Conservation (phyloP, 108 stramenopile species). For the Mayamaea pseudoterrestris region DNA sequence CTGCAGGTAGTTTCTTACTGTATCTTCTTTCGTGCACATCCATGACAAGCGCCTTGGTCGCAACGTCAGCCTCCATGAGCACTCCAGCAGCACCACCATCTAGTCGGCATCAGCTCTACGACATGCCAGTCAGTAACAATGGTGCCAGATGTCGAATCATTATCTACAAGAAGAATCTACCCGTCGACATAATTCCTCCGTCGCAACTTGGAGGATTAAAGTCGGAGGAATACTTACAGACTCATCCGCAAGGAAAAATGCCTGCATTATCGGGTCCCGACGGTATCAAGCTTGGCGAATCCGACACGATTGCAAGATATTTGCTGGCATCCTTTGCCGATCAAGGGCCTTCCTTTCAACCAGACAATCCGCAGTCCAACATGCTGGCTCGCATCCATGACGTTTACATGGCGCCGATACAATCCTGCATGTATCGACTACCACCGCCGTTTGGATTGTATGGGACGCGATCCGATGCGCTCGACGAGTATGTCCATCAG, state of each 20-base stretch:
- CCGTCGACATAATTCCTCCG: conserved; percentile 57
- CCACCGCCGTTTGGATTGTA: conserved; percentile 73
- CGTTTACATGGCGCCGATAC: conserved; percentile 85
- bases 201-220: conserved; percentile 74
- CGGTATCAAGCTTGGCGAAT: conserved; percentile 54
- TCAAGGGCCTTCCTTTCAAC: conserved; percentile 70
- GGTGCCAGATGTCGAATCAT: conserved; percentile 84
- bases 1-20: too few relatives aligned
- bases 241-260: conserved; percentile 89
- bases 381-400: conserved; percentile 85
- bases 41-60: too few relatives aligned
- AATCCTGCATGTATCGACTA: conserved; percentile 83
- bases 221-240: conserved; percentile 55
- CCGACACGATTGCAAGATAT: conserved; percentile 83
- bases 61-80: too few relatives aligned
- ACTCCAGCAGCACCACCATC: too few relatives aligned
- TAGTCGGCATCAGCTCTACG: conserved; percentile 53
- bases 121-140: conserved; percentile 89
- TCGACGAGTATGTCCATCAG: conserved; percentile 62
- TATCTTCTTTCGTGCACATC: too few relatives aligned
- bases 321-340: conserved; percentile 51
- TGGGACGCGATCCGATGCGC: conserved; percentile 66
- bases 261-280: conserved; percentile 40
- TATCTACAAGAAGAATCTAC: conserved; percentile 64
- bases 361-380: conserved; percentile 71